Percentiles rank a stretch among this genome's conserved stretches.
Evolutionary conservation across 176 grass and related monocot genomes (phyloP).

Genomic region (Carex myosuroides): DNA sequence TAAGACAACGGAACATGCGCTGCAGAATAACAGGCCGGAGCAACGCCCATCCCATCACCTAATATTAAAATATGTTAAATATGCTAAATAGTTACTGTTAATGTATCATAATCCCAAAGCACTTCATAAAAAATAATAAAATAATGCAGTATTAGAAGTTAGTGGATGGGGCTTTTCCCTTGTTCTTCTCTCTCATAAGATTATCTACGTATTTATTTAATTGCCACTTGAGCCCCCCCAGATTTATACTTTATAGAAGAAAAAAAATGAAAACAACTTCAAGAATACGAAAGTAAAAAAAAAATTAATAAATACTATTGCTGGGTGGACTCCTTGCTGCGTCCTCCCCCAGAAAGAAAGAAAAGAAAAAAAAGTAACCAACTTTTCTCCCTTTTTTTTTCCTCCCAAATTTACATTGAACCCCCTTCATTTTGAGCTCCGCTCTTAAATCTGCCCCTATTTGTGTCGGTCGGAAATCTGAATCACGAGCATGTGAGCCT

Average conservation of each 20-base stretch:
- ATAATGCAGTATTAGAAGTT: background rate
- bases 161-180: constrained; percentile 23
- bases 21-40: background rate
- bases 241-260: constrained; percentile 16
- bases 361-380: constrained; percentile 17
- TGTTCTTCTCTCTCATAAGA: background rate
- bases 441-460: background rate
- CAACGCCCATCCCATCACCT: background rate
- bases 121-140: constrained; percentile 24
- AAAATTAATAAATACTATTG: constrained; percentile 42
- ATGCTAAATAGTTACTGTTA: background rate
- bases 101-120: constrained; percentile 18
- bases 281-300: constrained; percentile 27
- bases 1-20: background rate
- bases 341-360: constrained; percentile 20
- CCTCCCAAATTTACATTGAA: constrained; percentile 52
- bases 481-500: background rate
- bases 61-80: background rate
- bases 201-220: constrained; percentile 36
- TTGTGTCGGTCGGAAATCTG: constrained; percentile 1
- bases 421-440: background rate
- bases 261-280: constrained; percentile 10
- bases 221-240: constrained; percentile 23
- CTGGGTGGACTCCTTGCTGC: constrained; percentile 18
- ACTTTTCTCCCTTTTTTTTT: constrained; percentile 6